Percentiles rank a stretch among this genome's conserved stretches.
These are phyloP conservation scores for Cladophialophora chaetospira DNA, from an alignment of 2,329 filamentous ascomycete genomes.

Conservation along the genomic window DNA sequence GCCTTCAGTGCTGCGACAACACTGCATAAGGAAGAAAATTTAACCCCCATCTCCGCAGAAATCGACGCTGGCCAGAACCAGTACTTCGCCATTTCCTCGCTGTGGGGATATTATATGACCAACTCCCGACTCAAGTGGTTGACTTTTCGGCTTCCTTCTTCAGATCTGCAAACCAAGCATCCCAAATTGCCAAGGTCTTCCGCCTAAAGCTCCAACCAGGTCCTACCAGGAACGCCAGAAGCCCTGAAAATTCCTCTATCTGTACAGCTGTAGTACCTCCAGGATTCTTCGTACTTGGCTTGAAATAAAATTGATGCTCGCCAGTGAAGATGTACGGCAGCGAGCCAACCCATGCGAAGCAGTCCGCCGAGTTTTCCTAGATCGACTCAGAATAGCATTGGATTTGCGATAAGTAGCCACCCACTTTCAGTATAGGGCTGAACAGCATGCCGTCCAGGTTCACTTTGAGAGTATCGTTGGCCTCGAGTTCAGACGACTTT, in stretches of 20 bases:
- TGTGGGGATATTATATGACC: no score
- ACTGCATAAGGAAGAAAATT: no score
- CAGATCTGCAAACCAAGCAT: conserved; percentile 6
- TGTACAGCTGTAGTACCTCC: not conserved
- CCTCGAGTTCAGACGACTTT: not conserved
- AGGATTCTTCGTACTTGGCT: not conserved
- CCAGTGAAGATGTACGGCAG: not conserved
- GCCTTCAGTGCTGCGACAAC: no score
- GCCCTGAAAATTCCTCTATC: not conserved
- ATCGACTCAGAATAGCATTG: not conserved
- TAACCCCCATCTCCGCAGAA: no score
- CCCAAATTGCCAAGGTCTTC: not conserved
- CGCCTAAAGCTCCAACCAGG: conserved; percentile 1
- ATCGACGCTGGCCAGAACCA: no score
- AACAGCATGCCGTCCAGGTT: not conserved
- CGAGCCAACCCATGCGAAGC: not conserved
- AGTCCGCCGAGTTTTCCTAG: not conserved
- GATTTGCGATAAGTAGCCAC: not conserved
- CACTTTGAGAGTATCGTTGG: not conserved
- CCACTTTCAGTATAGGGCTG: not conserved
- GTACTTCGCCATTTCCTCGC: no score
- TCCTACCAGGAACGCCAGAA: not conserved
- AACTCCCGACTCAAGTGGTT: not conserved
- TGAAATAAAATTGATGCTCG: not conserved
- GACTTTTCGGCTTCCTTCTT: conserved; percentile 2